Evolutionary conservation across 2,329 filamentous ascomycete species (phyloP).

Genomic region (Cordyceps cicadae): DNA sequence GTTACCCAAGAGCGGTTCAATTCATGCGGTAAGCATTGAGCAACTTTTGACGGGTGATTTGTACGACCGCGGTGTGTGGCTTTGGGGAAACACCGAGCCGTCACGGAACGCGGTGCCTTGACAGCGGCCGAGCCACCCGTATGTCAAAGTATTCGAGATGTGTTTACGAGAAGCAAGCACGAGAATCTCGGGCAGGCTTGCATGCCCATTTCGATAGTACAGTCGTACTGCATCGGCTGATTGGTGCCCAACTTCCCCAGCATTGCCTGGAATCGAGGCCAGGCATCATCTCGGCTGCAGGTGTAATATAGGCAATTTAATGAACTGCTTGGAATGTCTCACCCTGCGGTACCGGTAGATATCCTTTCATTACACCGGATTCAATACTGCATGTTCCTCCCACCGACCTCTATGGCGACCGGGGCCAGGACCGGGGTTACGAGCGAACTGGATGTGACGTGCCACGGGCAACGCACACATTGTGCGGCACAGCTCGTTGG

Average conservation of each 20-base stretch:
- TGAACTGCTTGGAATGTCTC: not conserved
- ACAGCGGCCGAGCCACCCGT: not conserved
- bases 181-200: not conserved
- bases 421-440: not conserved
- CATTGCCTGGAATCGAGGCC: not conserved
- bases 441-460: constrained; percentile 2
- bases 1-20: not conserved
- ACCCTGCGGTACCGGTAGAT: not conserved
- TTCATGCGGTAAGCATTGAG: too few species aligned
- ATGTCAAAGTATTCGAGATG: not conserved
- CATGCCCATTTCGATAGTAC: not conserved
- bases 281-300: constrained; percentile 3
- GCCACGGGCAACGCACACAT: not conserved
- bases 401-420: not conserved
- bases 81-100: not conserved
- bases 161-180: not conserved
- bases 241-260: constrained; percentile 2
- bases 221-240: not conserved
- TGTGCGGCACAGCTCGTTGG: not conserved
- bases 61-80: not conserved
- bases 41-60: not conserved
- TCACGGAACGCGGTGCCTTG: not conserved
- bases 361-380: not conserved
- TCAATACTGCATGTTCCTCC: not conserved
- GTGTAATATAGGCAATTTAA: not conserved